Base-by-base conservation (phyloP, 2,329 filamentous ascomycete species). In the Colletotrichum plurivorum region DNA sequence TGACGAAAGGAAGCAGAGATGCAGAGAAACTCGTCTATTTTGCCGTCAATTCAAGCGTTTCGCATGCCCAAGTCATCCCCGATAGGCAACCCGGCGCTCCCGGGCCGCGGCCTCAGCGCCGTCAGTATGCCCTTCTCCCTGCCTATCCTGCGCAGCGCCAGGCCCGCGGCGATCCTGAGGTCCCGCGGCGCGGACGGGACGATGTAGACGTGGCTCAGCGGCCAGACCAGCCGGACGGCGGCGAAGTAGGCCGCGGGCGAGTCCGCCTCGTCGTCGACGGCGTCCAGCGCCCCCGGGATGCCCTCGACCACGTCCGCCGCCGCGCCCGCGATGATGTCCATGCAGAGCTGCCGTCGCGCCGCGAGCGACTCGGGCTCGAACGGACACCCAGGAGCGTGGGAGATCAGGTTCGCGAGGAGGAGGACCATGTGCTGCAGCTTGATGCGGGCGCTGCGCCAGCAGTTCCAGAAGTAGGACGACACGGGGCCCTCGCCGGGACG, bases 221-320 rank as follows among this genome's bases (percentile, higher is more conserved):
- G 81, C 78, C 80, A 83, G 16, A 82, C 74, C 31, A 82, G 67
- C 73, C 77, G 78, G 46, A 83, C 63, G 1, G 79, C 79, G 31
- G 81, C 78, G 61, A 82, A 81, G 46, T 81, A 70, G 12, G 75
- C 73, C 48, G 72, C 74, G 22, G 80, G 80, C 10, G 78, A 73
- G 43, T 73, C 31, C 43, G 59, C 73, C 55, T 77, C 75, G 43
- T 73, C 70, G 2, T 71, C 68, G 10, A 71, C 62, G 20, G 74
- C 73, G 13, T 74, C 75, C 10, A 82, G 69, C 7, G 74, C 67
- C 12, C 20, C 45, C 1, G 76, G 75, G 5, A 78, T 70, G 25
- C 66, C 67, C 13, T 76, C 71, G 18, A 82, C 36, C 9, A 83
- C 76, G 1, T 72, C 71, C 31, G 76, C 71, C 7, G 80, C 74